Evolutionary conservation across 2,329 filamentous ascomycete genomes (phyloP), one percentile per base, ranked within the genome.

Genomic region (Pseudomassariella vexata): DNA sequence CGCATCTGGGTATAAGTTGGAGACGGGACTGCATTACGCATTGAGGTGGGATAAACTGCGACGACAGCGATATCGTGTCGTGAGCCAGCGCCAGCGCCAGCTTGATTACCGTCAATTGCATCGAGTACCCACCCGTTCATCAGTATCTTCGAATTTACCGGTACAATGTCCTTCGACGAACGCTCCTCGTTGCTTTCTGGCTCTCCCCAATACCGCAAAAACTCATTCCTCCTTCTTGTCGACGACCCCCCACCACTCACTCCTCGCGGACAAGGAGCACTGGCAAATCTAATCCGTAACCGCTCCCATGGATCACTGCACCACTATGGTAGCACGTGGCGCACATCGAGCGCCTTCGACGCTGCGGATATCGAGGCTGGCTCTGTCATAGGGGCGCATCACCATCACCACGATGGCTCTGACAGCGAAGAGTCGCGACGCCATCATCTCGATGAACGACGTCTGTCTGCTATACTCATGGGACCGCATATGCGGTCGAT

Each of bases 401-500:
- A n/a, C n/a, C n/a, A n/a, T n/a, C 42, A 47, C 34, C 25, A 8
- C 21, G 12, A 15, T 9, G 27, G 17, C 12, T 29, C 27, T 15
- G 48, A 46, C 31, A 50, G 64, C 19, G 60, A 66, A 18, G 68
- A 73, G 24, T 62, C 65, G 18, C 58, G 60, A 12, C 61, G 62
- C 16, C 55, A 67, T 15, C 55, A 65, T 28, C 56, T 60, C 25
- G 73, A 79, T 32, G 76, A 80, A 55, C 70, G 71, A 19, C 73
- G 76, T 15, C 56, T 80, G 30, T 75, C 62, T 36, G 65, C 69
- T 39, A 63, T 82, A 37, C 70, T 82, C 32, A 68, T 72, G 48
- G 74, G 73, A n/a, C 79, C 82, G 3, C 77, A 85, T 55, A 82
- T 88, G 71, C 73, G 85, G 40, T 88, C 82, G 51, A 84, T 88